Percentiles rank a stretch among this genome's conserved stretches.
Conservation (phyloP, 2,329 filamentous ascomycete genomes). For the Xylariomycetidae sp. region DNA sequence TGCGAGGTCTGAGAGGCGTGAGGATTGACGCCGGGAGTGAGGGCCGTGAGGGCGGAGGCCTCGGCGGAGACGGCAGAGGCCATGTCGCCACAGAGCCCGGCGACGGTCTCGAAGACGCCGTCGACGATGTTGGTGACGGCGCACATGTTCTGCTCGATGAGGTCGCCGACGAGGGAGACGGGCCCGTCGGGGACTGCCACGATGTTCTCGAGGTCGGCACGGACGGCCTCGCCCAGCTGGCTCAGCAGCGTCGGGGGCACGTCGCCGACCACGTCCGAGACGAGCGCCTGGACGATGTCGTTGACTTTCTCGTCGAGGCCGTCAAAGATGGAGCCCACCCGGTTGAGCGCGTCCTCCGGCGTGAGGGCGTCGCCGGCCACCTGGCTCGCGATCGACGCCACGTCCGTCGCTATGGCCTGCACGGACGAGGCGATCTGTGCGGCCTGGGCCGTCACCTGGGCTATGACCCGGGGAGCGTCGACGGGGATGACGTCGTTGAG, state of each 20-base stretch:
- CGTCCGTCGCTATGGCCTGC: slow-evolving; percentile 17
- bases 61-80: slow-evolving; percentile 11
- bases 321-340: slow-evolving; percentile 14
- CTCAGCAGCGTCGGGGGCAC: slow-evolving; percentile 11
- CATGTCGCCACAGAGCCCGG: slow-evolving; percentile 19
- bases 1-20: no score
- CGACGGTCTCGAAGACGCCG: slow-evolving; percentile 19
- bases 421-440: slow-evolving; percentile 12
- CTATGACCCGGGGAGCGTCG: slow-evolving; percentile 14
- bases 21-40: no score
- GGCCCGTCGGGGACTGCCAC: slow-evolving; percentile 14
- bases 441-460: slow-evolving; percentile 14
- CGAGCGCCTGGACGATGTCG: slow-evolving; percentile 12
- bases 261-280: slow-evolving; percentile 9
- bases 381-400: slow-evolving; percentile 16
- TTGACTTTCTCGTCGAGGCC: slow-evolving; percentile 15
- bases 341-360: slow-evolving; percentile 14
- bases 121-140: slow-evolving; percentile 16
- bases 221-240: slow-evolving; percentile 11
- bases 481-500: slow-evolving; percentile 11
- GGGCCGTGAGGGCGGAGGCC: slow-evolving; percentile 6
- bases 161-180: slow-evolving; percentile 13
- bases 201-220: slow-evolving; percentile 16
- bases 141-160: slow-evolving; percentile 20
- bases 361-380: slow-evolving; percentile 11